Conservation (phyloP, 2,329 filamentous ascomycete genomes). For the Xylariomycetidae sp. region DNA sequence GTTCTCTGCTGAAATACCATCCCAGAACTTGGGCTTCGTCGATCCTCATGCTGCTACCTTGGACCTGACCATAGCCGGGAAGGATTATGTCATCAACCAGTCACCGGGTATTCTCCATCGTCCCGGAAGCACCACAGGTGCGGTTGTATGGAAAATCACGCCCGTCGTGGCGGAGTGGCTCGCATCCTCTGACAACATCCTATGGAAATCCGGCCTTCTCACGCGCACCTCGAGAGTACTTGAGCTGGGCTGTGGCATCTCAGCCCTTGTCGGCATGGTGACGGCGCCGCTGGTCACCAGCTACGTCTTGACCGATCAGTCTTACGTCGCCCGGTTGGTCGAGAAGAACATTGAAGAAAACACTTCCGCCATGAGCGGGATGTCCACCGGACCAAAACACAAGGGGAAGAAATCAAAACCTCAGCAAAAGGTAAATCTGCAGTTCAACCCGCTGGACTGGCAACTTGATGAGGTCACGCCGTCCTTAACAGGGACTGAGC, state of each 20-base stretch:
- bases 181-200: constrained; percentile 53
- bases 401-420: constrained; percentile 11
- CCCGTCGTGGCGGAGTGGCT: constrained; percentile 81
- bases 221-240: constrained; percentile 55
- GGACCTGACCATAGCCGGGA: constrained; percentile 62
- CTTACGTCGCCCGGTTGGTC: constrained; percentile 76
- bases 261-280: constrained; percentile 69
- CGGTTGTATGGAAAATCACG: constrained; percentile 89
- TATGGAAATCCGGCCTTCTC: constrained; percentile 55
- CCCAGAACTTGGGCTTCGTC: constrained; percentile 79
- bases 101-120: constrained; percentile 76
- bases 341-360: constrained; percentile 71
- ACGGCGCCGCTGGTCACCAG: constrained; percentile 55
- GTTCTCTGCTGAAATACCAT: constrained; percentile 71
- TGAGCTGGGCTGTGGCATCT: constrained; percentile 86
- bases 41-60: constrained; percentile 63
- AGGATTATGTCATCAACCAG: constrained; percentile 74
- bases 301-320: constrained; percentile 83
- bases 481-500: constrained; percentile 32
- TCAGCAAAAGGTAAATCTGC: constrained; percentile 35
- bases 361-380: constrained; percentile 10
- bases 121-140: constrained; percentile 68
- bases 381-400: constrained; percentile 14
- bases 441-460: constrained; percentile 73
- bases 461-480: constrained; percentile 57